phyloP scores from a whole-genome alignment of 495 filamentous ascomycete species.

The Podospora conica region DNA sequence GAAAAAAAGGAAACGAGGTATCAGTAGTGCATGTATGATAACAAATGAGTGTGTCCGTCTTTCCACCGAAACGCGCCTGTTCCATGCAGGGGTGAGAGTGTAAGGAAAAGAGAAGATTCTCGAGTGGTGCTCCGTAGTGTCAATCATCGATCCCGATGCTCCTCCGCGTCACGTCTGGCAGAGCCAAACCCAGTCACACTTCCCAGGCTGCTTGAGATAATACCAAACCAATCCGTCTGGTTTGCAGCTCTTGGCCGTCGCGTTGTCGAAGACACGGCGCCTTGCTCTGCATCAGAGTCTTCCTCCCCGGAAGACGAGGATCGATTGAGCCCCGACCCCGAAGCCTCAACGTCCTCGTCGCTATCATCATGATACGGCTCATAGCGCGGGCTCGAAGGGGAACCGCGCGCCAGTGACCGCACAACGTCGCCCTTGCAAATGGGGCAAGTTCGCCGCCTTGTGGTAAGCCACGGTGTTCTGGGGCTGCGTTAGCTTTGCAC shows the following conservation, averaged over 20 bases:
- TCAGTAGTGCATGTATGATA: background rate
- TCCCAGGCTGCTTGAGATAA: background rate
- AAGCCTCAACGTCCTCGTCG: slow-evolving; percentile 34
- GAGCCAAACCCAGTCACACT: background rate
- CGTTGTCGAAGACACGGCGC: slow-evolving; percentile 13
- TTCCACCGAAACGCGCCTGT: background rate
- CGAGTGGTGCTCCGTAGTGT: background rate
- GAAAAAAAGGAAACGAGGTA: background rate
- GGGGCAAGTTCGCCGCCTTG: slow-evolving; percentile 87
- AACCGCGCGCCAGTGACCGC: slow-evolving; percentile 45
- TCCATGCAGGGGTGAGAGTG: background rate
- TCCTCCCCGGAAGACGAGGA: slow-evolving; percentile 9
- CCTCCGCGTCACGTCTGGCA: background rate
- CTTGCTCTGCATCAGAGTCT: slow-evolving; percentile 27
- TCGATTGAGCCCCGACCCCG: slow-evolving; percentile 10
- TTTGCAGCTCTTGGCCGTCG: background rate
- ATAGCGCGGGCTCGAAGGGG: slow-evolving; percentile 40
- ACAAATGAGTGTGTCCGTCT: background rate
- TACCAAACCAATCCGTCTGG: background rate
- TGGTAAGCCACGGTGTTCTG: slow-evolving; percentile 97
- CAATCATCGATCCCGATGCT: background rate
- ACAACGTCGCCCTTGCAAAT: slow-evolving; percentile 99
- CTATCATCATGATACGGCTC: slow-evolving; percentile 47
- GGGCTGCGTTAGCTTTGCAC: slow-evolving; percentile 13
- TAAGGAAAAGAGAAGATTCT: background rate